phyloP scores from a whole-genome alignment of 345 rosid genomes.

The Schrenkiella parvula region DNA sequence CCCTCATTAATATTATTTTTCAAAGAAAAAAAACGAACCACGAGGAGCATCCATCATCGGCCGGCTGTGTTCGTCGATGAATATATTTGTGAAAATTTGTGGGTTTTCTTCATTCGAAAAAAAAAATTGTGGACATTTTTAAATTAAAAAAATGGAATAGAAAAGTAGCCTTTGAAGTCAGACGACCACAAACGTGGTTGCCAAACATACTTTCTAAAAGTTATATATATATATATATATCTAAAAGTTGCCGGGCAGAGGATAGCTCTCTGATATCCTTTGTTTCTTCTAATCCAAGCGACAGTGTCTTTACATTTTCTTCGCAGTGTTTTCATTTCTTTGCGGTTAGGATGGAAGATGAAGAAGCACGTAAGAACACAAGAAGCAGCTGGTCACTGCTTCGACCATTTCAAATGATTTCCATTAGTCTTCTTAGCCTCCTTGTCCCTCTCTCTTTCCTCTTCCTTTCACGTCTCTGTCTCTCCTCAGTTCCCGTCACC shows the following conservation, averaged over 20 bases:
- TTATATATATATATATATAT: neutral
- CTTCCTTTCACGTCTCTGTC: slow-evolving; percentile 54
- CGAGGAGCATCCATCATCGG: slow-evolving; percentile 12
- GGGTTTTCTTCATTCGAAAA: neutral
- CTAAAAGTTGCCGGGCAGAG: too few relatives aligned
- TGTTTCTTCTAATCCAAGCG: slow-evolving; percentile 29
- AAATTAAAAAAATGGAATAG: neutral
- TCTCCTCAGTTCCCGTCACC: slow-evolving; percentile 25
- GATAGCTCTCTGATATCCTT: neutral
- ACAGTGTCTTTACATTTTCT: slow-evolving; percentile 4
- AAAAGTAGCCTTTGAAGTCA: neutral
- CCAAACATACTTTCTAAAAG: slow-evolving; percentile 29
- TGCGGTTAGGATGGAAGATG: slow-evolving; percentile 23
- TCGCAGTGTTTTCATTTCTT: neutral
- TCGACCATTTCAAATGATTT: slow-evolving; percentile 41
- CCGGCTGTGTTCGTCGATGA: slow-evolving; percentile 18
- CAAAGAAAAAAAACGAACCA: neutral
- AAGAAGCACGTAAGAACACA: slow-evolving; percentile 18
- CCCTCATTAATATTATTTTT: neutral
- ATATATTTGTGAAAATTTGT: neutral
- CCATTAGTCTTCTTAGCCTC: slow-evolving; percentile 53
- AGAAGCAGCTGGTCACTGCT: slow-evolving; percentile 10
- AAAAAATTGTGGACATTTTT: neutral
- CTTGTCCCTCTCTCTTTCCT: slow-evolving; percentile 68
- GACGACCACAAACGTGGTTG: slow-evolving; percentile 30